phyloP scores from a whole-genome alignment of 2,329 filamentous ascomycete species.

The Pseudogymnoascus sp. region DNA sequence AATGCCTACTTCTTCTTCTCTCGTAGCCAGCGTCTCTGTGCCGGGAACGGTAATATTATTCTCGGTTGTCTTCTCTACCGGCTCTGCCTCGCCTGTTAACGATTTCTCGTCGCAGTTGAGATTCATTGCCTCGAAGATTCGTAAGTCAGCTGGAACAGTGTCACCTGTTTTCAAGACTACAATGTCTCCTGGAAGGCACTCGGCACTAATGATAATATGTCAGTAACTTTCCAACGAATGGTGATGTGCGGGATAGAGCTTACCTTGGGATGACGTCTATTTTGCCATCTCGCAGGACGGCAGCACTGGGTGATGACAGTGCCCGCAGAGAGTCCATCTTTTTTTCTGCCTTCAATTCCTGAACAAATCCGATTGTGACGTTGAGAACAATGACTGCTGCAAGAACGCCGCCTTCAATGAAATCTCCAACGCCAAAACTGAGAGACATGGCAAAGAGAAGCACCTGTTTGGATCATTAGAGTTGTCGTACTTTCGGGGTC shows the following conservation, averaged over 20 bases:
- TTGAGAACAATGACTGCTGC: conserved; percentile 52
- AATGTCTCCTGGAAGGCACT: conserved; percentile 69
- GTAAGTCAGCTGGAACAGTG: conserved; percentile 86
- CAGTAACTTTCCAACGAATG: conserved; percentile 18
- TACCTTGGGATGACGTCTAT: conserved; percentile 31
- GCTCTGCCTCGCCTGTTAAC: conserved; percentile 95
- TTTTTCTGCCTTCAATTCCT: conserved; percentile 53
- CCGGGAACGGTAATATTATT: conserved; percentile 33
- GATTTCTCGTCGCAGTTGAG: conserved; percentile 80
- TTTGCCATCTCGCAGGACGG: conserved; percentile 49
- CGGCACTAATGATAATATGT: conserved; percentile 40
- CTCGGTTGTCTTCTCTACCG: conserved; percentile 70
- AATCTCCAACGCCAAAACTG: conserved; percentile 46
- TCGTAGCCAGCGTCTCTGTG: conserved; percentile 26
- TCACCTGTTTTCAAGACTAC: conserved; percentile 89
- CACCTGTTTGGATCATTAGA: conserved; percentile 38
- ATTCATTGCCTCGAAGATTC: conserved; percentile 49
- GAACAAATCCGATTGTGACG: conserved; percentile 50
- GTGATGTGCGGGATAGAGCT: background rate
- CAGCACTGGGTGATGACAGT: conserved; percentile 48
- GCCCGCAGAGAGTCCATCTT: conserved; percentile 50
- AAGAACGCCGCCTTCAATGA: conserved; percentile 52
- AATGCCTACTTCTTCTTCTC: conserved; percentile 38
- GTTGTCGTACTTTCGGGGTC: conserved; percentile 14
- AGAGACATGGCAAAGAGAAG: conserved; percentile 31